Percentiles rank a stretch among this genome's conserved stretches.
These are phyloP conservation scores for Tarenaya hassleriana DNA, from an alignment of 345 rosid species.

Conservation along the genomic window DNA sequence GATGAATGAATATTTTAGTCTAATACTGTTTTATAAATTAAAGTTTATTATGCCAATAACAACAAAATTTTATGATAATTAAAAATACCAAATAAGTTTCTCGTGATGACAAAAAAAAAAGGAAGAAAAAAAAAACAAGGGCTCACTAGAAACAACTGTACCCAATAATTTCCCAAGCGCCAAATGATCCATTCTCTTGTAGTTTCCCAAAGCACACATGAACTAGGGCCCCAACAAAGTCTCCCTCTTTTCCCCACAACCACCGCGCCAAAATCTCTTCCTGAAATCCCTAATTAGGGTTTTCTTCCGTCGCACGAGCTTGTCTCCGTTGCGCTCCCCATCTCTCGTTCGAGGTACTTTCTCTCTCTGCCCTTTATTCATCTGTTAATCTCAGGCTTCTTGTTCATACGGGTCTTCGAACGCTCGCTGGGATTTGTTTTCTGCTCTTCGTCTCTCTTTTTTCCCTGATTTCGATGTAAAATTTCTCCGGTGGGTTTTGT, in stretches of 20 bases:
- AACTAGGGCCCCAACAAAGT: not conserved
- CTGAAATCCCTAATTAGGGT: constrained; percentile 24
- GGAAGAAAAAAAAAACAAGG: not conserved
- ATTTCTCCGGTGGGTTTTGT: too few relatives aligned
- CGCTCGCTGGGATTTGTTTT: too few relatives aligned
- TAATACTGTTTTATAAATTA: too few relatives aligned
- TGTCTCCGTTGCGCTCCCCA: constrained; percentile 1
- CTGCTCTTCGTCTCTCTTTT: too few relatives aligned
- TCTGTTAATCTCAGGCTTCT: constrained; percentile 6
- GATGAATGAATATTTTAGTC: too few relatives aligned
- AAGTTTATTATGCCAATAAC: too few relatives aligned
- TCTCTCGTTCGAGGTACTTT: constrained; percentile 20
- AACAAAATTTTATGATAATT: too few relatives aligned
- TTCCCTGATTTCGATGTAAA: too few relatives aligned
- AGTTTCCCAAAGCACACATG: too few relatives aligned
- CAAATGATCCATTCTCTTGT: not conserved
- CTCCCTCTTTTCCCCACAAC: not conserved
- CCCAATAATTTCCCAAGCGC: not conserved
- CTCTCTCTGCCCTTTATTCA: not conserved
- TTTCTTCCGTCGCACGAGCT: constrained; percentile 18
- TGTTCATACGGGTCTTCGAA: too few relatives aligned
- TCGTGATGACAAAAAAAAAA: not conserved
- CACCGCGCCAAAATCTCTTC: constrained; percentile 20
- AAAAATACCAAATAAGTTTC: too few relatives aligned
- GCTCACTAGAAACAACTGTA: not conserved